phyloP scores from a whole-genome alignment of 2,329 filamentous ascomycete species.

The Penicillium freii region DNA sequence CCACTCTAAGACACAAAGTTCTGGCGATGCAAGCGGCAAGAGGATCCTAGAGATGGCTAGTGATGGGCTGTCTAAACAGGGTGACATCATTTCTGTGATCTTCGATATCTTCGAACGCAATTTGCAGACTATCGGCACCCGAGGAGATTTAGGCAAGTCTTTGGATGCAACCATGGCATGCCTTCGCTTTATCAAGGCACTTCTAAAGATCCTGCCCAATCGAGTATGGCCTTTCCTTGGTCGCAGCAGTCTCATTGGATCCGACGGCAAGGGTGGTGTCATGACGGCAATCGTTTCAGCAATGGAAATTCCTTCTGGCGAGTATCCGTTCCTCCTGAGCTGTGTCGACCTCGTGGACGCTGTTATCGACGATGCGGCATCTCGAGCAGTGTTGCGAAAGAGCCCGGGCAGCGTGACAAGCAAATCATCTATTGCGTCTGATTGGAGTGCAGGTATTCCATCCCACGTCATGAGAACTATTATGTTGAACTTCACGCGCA shows the following conservation, averaged over 20 bases:
- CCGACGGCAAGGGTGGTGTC: slow-evolving; percentile 71
- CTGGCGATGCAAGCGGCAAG: slow-evolving; percentile 40
- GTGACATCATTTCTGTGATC: slow-evolving; percentile 75
- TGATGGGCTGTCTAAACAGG: slow-evolving; percentile 46
- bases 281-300: slow-evolving; percentile 77
- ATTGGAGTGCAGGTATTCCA: slow-evolving; percentile 68
- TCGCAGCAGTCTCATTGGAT: slow-evolving; percentile 74
- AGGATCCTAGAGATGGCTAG: slow-evolving; percentile 52
- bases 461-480: slow-evolving; percentile 74
- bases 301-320: slow-evolving; percentile 72
- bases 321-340: slow-evolving; percentile 73
- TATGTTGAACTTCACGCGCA: slow-evolving; percentile 69
- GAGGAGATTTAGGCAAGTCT: slow-evolving; percentile 62
- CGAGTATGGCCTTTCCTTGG: slow-evolving; percentile 88
- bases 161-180: slow-evolving; percentile 70
- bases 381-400: slow-evolving; percentile 47
- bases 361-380: slow-evolving; percentile 72
- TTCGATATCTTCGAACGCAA: slow-evolving; percentile 80
- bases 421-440: slow-evolving; percentile 33
- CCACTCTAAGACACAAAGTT: slow-evolving; percentile 35
- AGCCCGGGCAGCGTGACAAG: slow-evolving; percentile 34
- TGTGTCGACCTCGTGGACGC: slow-evolving; percentile 71
- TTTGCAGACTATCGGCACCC: slow-evolving; percentile 50
- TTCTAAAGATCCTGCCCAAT: slow-evolving; percentile 71
- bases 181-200: slow-evolving; percentile 72